These are phyloP conservation scores for Onygena corvina DNA, from an alignment of 2,329 filamentous ascomycete genomes.

Conservation along the genomic window DNA sequence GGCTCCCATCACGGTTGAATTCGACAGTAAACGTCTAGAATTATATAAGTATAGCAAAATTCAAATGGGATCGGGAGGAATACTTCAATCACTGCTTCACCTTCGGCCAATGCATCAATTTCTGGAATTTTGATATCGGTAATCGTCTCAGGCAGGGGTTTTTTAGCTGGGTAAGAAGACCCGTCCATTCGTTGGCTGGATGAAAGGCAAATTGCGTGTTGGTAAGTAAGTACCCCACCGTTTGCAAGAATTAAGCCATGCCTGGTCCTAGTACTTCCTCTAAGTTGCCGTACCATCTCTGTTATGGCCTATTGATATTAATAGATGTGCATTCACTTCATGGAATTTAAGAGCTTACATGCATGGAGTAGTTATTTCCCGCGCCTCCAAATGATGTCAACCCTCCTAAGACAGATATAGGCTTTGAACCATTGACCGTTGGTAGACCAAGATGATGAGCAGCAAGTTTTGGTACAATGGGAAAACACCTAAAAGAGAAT, in stretches of 20 bases:
- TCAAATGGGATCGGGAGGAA: slow-evolving; percentile 7
- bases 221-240: slow-evolving; percentile 53
- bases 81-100: slow-evolving; percentile 45
- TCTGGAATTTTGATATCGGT: slow-evolving; percentile 31
- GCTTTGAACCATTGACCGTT: slow-evolving; percentile 35
- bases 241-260: slow-evolving; percentile 53
- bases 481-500: slow-evolving; percentile 46
- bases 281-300: slow-evolving; percentile 45
- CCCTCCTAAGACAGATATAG: slow-evolving; percentile 51
- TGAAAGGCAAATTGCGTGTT: slow-evolving; percentile 50
- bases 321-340: not conserved
- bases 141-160: slow-evolving; percentile 36
- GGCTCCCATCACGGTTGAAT: slow-evolving; percentile 41
- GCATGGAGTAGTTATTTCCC: slow-evolving; percentile 60
- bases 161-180: slow-evolving; percentile 36
- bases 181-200: slow-evolving; percentile 30
- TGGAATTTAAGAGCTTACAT: slow-evolving; percentile 33
- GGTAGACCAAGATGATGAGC: slow-evolving; percentile 47
- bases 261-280: slow-evolving; percentile 32
- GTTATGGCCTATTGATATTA: slow-evolving; percentile 35
- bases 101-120: slow-evolving; percentile 36
- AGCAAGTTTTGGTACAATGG: slow-evolving; percentile 56
- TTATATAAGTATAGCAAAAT: slow-evolving; percentile 5
- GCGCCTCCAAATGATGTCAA: slow-evolving; percentile 58
- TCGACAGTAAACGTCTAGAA: slow-evolving; percentile 50